Evolutionary conservation across 768 basidiomycete genomes (phyloP).

Genomic region (Termitomyces sp.): DNA sequence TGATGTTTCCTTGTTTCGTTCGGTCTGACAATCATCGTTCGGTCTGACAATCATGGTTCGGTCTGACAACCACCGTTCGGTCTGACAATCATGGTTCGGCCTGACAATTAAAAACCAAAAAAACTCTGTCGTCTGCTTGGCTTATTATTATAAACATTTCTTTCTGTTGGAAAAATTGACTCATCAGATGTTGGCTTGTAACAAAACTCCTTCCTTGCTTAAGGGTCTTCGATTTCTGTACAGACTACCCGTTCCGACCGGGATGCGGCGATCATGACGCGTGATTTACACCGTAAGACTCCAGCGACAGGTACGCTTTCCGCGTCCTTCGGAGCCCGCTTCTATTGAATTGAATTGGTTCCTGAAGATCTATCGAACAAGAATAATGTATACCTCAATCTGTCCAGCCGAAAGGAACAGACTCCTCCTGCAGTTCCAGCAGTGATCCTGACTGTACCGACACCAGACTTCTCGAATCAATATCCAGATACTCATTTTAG

Average conservation of each 20-base stretch:
- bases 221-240: neutral
- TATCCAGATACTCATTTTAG: neutral
- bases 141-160: too few species aligned
- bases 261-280: neutral
- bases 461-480: slow-evolving; percentile 7
- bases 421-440: slow-evolving; percentile 1
- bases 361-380: neutral
- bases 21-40: neutral
- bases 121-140: neutral
- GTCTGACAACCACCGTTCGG: neutral
- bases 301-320: neutral
- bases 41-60: neutral
- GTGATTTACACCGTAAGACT: neutral
- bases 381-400: neutral
- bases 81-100: neutral
- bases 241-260: neutral
- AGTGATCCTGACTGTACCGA: slow-evolving; percentile 11
- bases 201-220: neutral
- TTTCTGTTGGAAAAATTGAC: neutral
- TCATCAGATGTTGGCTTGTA: neutral
- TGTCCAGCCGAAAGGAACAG: neutral
- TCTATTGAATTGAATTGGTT: neutral
- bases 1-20: neutral
- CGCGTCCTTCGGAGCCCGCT: too few species aligned
- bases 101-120: neutral